These are phyloP conservation scores for Galerina sulciceps DNA, from an alignment of 768 basidiomycete genomes.

Conservation along the genomic window DNA sequence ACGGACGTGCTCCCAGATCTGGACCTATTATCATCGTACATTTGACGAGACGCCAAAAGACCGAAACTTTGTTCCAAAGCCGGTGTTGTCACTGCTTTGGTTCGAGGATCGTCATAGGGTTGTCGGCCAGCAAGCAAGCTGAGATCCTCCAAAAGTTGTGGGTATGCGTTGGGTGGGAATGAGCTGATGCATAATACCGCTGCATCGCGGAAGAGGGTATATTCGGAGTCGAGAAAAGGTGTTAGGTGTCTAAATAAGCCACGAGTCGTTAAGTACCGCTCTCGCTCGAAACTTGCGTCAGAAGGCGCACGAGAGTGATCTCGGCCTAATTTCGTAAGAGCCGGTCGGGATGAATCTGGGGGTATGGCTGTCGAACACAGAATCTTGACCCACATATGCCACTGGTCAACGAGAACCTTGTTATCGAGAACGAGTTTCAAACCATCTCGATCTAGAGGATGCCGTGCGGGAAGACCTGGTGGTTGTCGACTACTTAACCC, in stretches of 20 bases:
- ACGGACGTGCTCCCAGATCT: constrained; percentile 48
- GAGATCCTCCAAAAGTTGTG: constrained; percentile 83
- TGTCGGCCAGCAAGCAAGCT: constrained; percentile 80
- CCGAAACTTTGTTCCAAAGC: constrained; percentile 40
- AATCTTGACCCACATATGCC: constrained; percentile 83
- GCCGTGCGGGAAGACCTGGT: constrained; percentile 41
- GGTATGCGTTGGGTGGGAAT: constrained; percentile 77
- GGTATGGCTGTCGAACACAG: constrained; percentile 82
- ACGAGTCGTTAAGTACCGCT: constrained; percentile 79
- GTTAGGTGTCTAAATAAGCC: constrained; percentile 86
- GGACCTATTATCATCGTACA: constrained; percentile 63
- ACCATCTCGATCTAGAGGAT: constrained; percentile 53
- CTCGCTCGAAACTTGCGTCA: constrained; percentile 77
- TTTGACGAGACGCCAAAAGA: constrained; percentile 53
- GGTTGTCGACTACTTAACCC: constrained; percentile 66
- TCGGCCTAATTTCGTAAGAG: constrained; percentile 57
- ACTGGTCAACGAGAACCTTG: constrained; percentile 68
- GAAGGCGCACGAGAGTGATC: constrained; percentile 75
- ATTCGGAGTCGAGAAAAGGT: constrained; percentile 87
- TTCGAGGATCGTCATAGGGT: constrained; percentile 76
- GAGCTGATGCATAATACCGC: constrained; percentile 90
- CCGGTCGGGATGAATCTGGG: constrained; percentile 60
- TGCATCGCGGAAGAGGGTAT: constrained; percentile 80
- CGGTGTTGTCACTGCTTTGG: constrained; percentile 42
- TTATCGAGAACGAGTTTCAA: constrained; percentile 59